A percentile compares a stretch with the other conserved stretches of the same genome.
These are phyloP conservation scores for Fennellomyces sp. DNA, from an alignment of 371 early-diverging fungal genomes.

Conservation along the genomic window DNA sequence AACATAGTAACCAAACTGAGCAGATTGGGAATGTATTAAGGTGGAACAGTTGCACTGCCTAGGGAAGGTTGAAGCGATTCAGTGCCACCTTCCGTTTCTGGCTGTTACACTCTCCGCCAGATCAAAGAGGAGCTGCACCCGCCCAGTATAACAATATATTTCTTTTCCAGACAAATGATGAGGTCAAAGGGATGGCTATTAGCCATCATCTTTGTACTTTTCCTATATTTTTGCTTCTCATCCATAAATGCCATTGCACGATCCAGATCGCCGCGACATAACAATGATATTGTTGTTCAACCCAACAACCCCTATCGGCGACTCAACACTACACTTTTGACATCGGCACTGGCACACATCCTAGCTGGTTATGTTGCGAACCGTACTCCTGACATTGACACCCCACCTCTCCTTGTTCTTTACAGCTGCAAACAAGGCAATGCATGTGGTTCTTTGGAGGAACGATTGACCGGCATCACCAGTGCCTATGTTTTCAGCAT, in stretches of 20 bases:
- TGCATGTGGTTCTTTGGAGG: conserved; percentile 30
- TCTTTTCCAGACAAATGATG: conserved; percentile 38
- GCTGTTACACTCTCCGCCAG: too few species aligned
- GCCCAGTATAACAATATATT: too few species aligned
- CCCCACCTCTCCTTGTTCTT: conserved; percentile 39
- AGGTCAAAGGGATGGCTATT: conserved; percentile 16
- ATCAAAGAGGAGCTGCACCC: too few species aligned
- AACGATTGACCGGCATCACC: conserved; percentile 33
- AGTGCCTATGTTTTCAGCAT: conserved; percentile 41
- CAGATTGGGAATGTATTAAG: too few species aligned
- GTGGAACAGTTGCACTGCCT: too few species aligned
- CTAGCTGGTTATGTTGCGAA: conserved; percentile 45
- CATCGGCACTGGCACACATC: conserved; percentile 42
- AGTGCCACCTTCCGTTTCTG: too few species aligned
- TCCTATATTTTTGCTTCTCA: conserved; percentile 14
- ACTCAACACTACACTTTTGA: conserved; percentile 10
- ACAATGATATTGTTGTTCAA: conserved; percentile 10
- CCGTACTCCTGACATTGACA: conserved; percentile 42
- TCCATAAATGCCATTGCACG: conserved; percentile 10
- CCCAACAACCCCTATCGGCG: conserved; percentile 15
- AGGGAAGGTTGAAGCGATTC: too few species aligned
- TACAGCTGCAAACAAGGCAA: conserved; percentile 24
- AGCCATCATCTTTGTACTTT: conserved; percentile 10
- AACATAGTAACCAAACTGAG: too few species aligned
- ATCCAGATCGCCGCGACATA: neutral